A percentile compares a stretch with the other conserved stretches of the same genome.
Evolutionary conservation across 345 rosid species (phyloP).

Genomic region (Linum lewisii): DNA sequence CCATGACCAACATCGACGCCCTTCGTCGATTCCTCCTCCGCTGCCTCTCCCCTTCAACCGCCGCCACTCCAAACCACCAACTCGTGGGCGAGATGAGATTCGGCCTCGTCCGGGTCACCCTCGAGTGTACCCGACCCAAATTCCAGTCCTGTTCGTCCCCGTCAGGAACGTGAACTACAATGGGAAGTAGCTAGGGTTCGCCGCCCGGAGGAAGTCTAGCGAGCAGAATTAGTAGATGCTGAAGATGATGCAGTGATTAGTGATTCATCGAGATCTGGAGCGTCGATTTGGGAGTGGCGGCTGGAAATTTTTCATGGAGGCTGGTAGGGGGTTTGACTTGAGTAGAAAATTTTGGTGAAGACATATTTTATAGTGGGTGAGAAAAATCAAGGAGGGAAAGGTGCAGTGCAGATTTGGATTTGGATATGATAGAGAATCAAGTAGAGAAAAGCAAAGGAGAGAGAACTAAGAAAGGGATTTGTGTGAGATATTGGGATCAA

Average conservation of each 20-base stretch:
- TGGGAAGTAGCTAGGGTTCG: slow-evolving; percentile 53
- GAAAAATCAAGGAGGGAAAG: no score
- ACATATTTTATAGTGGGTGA: no score
- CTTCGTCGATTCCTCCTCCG: slow-evolving; percentile 73
- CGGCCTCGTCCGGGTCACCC: slow-evolving; percentile 67
- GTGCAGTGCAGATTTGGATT: no score
- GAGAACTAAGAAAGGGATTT: no score
- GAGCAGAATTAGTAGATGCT: slow-evolving; percentile 43
- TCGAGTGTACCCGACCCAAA: slow-evolving; percentile 50
- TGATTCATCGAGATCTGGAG: no score
- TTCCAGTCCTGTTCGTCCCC: slow-evolving; percentile 44
- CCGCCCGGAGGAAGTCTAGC: slow-evolving; percentile 38
- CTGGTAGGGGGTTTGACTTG: no score
- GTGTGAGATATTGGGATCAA: no score
- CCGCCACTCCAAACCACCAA: slow-evolving; percentile 25
- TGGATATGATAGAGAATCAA: no score
- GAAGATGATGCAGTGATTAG: slow-evolving; percentile 62
- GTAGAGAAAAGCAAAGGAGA: no score
- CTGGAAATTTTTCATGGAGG: no score
- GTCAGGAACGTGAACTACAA: slow-evolving; percentile 64
- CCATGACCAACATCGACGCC: slow-evolving; percentile 55
- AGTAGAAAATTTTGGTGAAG: no score
- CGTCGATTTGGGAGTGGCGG: no score
- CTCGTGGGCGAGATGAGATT: slow-evolving; percentile 64
- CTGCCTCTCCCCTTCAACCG: slow-evolving; percentile 39